Evolutionary conservation across 768 basidiomycete species (phyloP).

Genomic region (Mycena polygramma): DNA sequence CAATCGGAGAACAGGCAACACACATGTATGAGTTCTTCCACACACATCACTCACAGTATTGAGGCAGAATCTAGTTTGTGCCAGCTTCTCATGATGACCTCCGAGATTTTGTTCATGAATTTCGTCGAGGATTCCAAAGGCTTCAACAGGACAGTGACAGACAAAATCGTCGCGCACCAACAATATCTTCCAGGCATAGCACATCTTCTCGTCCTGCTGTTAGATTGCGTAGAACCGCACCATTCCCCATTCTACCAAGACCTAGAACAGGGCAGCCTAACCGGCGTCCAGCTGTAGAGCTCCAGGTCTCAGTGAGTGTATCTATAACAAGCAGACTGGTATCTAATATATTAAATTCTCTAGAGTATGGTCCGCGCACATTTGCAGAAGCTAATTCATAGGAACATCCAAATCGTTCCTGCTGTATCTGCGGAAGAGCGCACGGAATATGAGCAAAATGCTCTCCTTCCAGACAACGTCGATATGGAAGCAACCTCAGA

Average conservation of each 20-base stretch:
- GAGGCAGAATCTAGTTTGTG: neutral
- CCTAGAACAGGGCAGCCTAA: neutral
- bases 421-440: neutral
- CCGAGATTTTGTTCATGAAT: neutral
- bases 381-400: neutral
- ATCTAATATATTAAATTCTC: neutral
- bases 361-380: neutral
- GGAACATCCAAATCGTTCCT: neutral
- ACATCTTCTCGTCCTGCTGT: neutral
- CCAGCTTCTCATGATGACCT: neutral
- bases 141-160: neutral
- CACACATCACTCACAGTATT: neutral
- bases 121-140: neutral
- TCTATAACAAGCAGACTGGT: neutral
- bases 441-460: neutral
- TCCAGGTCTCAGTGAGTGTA: neutral
- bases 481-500: slow-evolving; percentile 12
- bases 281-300: neutral
- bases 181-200: neutral
- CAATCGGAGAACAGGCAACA: neutral
- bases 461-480: neutral
- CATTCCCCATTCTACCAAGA: neutral
- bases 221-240: neutral
- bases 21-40: neutral
- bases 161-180: neutral